Percentiles rank a stretch among this genome's conserved stretches.
Conservation (phyloP, 257 asterid genomes). For the Solanum tacnaense region DNA sequence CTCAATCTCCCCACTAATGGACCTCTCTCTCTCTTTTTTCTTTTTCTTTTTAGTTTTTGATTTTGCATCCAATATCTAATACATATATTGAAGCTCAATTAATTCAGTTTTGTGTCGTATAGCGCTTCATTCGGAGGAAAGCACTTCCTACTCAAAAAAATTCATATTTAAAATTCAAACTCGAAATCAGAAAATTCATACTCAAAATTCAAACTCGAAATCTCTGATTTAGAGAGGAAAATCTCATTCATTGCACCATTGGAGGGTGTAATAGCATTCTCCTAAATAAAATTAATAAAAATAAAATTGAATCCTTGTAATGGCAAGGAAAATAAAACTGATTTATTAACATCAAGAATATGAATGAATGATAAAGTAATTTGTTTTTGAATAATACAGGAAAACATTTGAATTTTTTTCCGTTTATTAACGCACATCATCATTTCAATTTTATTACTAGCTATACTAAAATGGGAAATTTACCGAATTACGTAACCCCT, state of each 20-base stretch:
- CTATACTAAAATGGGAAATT: not conserved
- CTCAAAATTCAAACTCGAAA: rapidly evolving
- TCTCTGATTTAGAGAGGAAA: too few relatives aligned
- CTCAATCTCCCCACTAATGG: not conserved
- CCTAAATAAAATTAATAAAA: not conserved
- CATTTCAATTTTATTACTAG: not conserved
- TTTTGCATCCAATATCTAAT: too few relatives aligned
- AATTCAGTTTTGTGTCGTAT: rapidly evolving
- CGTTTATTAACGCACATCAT: not conserved
- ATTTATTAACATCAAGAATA: not conserved
- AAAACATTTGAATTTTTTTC: not conserved
- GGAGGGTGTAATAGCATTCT: not conserved
- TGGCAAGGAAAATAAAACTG: not conserved
- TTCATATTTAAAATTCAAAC: rapidly evolving
- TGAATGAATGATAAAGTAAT: not conserved
- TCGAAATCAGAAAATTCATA: too few relatives aligned
- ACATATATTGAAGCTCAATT: too few relatives aligned
- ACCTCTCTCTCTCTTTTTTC: not conserved
- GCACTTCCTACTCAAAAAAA: rapidly evolving
- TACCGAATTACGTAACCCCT: too few relatives aligned
- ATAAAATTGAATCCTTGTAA: not conserved
- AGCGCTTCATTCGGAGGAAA: too few relatives aligned
- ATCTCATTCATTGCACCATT: not conserved
- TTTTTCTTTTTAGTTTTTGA: too few relatives aligned
- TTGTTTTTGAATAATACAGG: too few relatives aligned